These are phyloP conservation scores for Penicillium soppii DNA, from an alignment of 495 filamentous ascomycete genomes.

Conservation along the genomic window DNA sequence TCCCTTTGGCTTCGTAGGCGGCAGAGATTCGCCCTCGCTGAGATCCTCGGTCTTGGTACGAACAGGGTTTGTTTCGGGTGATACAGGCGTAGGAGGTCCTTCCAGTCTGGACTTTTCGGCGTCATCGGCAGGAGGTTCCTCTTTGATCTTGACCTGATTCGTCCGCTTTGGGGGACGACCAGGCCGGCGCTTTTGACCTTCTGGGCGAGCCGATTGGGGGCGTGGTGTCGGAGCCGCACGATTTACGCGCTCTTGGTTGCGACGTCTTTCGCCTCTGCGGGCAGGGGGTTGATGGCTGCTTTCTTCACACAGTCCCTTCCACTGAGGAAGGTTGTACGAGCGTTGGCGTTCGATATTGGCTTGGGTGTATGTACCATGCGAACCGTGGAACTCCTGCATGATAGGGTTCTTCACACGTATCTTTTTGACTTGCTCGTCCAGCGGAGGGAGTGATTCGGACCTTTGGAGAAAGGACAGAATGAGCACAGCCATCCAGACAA, in stretches of 20 bases:
- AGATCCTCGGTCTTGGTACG: constrained; percentile 49
- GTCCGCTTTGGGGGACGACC: constrained; percentile 45
- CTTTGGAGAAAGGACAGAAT: constrained; percentile 36
- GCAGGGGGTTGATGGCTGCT: constrained; percentile 95
- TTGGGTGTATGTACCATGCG: constrained; percentile 89
- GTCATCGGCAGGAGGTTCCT: constrained; percentile 45
- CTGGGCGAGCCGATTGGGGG: constrained; percentile 31
- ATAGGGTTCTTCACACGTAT: constrained; percentile 96
- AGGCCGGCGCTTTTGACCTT: constrained; percentile 45
- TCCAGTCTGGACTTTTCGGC: constrained; percentile 40
- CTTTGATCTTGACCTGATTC: constrained; percentile 45
- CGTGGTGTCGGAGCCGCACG: constrained; percentile 35
- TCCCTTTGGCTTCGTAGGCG: constrained; percentile 46
- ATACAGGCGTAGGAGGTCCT: constrained; percentile 54
- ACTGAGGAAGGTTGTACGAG: constrained; percentile 94
- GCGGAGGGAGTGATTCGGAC: constrained; percentile 67
- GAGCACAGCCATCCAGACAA: constrained; percentile 11
- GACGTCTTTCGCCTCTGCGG: constrained; percentile 85
- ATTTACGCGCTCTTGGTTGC: constrained; percentile 63
- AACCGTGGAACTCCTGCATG: constrained; percentile 94
- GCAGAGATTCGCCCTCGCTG: constrained; percentile 51
- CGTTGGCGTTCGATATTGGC: constrained; percentile 94
- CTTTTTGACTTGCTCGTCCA: constrained; percentile 84
- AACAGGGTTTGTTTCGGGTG: constrained; percentile 47
- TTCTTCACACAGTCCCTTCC: constrained; percentile 87